These are phyloP conservation scores for Trifolium repens DNA, from an alignment of 306 rosid species.

Conservation along the genomic window DNA sequence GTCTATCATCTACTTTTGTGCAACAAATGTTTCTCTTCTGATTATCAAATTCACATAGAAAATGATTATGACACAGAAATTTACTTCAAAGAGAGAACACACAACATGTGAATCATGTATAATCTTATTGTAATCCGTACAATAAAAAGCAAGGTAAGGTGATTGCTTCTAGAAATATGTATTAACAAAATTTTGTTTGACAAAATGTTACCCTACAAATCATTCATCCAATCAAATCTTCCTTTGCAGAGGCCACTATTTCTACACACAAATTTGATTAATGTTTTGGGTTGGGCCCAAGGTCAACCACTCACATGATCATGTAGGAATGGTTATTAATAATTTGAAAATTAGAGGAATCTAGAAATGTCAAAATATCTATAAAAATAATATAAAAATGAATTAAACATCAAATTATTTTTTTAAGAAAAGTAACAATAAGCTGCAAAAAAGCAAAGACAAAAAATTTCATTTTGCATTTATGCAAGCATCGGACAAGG, in stretches of 20 bases:
- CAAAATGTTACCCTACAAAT: background rate
- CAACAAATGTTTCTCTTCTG: background rate
- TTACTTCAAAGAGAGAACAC: background rate
- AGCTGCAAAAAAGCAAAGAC: slow-evolving; percentile 1
- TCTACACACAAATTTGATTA: background rate
- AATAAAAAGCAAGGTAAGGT: background rate
- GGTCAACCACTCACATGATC: background rate
- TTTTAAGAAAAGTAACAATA: no score
- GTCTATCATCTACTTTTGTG: background rate
- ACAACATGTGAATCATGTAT: background rate
- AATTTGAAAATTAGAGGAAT: background rate
- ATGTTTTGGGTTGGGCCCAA: background rate
- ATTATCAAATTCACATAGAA: background rate
- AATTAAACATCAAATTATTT: no score
- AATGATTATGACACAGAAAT: slow-evolving; percentile 7
- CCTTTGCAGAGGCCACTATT: background rate
- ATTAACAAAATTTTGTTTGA: background rate
- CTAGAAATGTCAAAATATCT: background rate
- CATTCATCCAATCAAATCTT: background rate
- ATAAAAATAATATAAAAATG: no score
- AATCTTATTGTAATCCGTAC: background rate
- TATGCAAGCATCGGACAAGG: slow-evolving; percentile 1
- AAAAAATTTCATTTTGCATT: background rate
- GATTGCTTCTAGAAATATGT: background rate
- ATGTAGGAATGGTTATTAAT: background rate